These are phyloP conservation scores for Trichoderma parareesei DNA, from an alignment of 495 filamentous ascomycete genomes.

Conservation along the genomic window DNA sequence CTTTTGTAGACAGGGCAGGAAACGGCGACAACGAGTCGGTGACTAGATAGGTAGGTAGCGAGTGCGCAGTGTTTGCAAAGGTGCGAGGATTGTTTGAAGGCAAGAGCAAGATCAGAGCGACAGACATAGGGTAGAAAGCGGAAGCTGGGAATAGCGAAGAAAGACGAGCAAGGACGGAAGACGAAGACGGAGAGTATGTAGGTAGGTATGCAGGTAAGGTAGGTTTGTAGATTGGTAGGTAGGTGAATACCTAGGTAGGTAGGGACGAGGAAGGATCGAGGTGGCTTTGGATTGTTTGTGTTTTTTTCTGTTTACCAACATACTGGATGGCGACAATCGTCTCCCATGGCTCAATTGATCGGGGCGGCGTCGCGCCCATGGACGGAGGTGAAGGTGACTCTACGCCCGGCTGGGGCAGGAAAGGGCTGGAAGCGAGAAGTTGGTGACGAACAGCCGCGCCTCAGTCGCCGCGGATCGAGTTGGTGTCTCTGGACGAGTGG, in stretches of 20 bases:
- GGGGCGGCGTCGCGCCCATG: slow-evolving; percentile 8
- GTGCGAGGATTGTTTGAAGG: too few relatives aligned
- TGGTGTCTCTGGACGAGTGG: background rate
- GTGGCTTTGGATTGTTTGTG: background rate
- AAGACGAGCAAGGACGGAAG: background rate
- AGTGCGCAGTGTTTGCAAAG: background rate
- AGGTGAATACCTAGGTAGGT: background rate
- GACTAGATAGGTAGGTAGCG: background rate
- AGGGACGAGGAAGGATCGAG: background rate
- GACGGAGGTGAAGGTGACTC: background rate
- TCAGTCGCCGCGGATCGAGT: background rate
- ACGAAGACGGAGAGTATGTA: too few relatives aligned
- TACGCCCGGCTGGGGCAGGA: background rate
- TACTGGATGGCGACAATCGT: slow-evolving; percentile 8
- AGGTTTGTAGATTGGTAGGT: too few relatives aligned
- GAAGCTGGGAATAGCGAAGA: background rate
- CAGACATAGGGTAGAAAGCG: too few relatives aligned
- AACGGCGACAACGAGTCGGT: background rate
- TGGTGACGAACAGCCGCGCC: background rate
- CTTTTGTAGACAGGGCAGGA: background rate
- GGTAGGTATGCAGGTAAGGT: too few relatives aligned
- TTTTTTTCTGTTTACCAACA: background rate
- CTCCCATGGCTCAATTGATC: slow-evolving; percentile 14
- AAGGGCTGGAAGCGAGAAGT: background rate
- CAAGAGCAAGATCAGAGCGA: background rate